A percentile compares a stretch with the other conserved stretches of the same genome.
phyloP scores from a whole-genome alignment of 495 filamentous ascomycete species.

The Choiromyces venosus region DNA sequence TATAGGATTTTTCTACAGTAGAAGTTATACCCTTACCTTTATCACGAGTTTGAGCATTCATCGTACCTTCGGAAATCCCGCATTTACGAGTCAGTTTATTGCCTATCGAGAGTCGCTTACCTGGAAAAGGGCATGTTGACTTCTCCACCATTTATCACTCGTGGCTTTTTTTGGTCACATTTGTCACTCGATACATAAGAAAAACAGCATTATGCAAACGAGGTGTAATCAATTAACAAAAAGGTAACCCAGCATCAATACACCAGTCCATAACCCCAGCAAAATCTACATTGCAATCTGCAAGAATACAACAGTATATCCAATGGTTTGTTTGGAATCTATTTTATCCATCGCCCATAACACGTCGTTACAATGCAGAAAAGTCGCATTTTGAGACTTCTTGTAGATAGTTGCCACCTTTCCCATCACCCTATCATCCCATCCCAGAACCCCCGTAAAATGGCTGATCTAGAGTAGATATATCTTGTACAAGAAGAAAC shows the following conservation, averaged over 20 bases:
- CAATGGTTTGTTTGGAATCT: neutral
- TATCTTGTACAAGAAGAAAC: constrained; percentile 2
- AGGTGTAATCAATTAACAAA: neutral
- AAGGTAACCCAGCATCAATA: neutral
- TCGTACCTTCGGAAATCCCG: neutral
- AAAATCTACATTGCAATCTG: neutral
- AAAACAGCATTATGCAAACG: neutral
- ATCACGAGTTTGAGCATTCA: neutral
- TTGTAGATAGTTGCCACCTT: neutral
- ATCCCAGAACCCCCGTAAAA: constrained; percentile 2
- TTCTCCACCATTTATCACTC: neutral
- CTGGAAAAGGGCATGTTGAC: neutral
- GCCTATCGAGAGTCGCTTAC: neutral
- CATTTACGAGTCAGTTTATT: neutral
- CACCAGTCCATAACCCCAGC: neutral
- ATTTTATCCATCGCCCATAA: neutral
- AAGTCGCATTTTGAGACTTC: neutral
- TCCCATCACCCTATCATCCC: neutral
- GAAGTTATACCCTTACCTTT: neutral
- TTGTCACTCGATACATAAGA: neutral
- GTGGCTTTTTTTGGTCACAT: neutral
- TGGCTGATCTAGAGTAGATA: constrained; percentile 1
- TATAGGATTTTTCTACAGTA: neutral
- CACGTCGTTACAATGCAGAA: neutral
- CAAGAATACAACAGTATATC: neutral